Conservation (phyloP, 2,329 filamentous ascomycete species). For the Ascochyta clinopodiicola region DNA sequence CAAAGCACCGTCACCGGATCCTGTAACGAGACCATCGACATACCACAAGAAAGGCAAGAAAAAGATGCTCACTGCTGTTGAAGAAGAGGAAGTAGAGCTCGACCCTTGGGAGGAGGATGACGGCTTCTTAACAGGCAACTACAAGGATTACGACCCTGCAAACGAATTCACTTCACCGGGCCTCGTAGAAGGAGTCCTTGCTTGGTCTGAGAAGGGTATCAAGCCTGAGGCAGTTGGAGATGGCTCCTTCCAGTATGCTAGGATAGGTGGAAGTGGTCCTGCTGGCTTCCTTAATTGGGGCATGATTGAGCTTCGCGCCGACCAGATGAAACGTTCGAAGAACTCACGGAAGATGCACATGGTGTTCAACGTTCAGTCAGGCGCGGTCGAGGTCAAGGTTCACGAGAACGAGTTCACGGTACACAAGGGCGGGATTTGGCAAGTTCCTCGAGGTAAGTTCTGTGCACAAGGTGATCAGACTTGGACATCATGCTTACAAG, state of each 20-base stretch:
- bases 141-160: slow-evolving; percentile 68
- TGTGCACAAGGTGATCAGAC: neutral
- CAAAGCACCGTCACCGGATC: slow-evolving; percentile 69
- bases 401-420: slow-evolving; percentile 80
- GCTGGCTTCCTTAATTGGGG: slow-evolving; percentile 84
- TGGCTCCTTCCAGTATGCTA: slow-evolving; percentile 85
- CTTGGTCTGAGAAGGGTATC: slow-evolving; percentile 64
- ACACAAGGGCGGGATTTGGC: slow-evolving; percentile 86
- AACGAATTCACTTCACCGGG: slow-evolving; percentile 63
- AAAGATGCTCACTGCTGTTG: slow-evolving; percentile 44
- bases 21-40: slow-evolving; percentile 43
- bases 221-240: slow-evolving; percentile 64
- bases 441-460: slow-evolving; percentile 87
- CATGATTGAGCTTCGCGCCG: slow-evolving; percentile 84
- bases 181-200: slow-evolving; percentile 60
- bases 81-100: slow-evolving; percentile 62
- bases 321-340: slow-evolving; percentile 84
- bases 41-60: slow-evolving; percentile 38
- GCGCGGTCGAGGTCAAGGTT: slow-evolving; percentile 80
- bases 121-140: slow-evolving; percentile 68
- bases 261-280: slow-evolving; percentile 65
- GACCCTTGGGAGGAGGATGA: slow-evolving; percentile 76
- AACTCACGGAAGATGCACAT: slow-evolving; percentile 97
- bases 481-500: neutral
- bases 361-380: slow-evolving; percentile 88